These are phyloP conservation scores for Alopecurus myosuroides DNA, from an alignment of 176 grass and related monocot genomes.

Conservation along the genomic window DNA sequence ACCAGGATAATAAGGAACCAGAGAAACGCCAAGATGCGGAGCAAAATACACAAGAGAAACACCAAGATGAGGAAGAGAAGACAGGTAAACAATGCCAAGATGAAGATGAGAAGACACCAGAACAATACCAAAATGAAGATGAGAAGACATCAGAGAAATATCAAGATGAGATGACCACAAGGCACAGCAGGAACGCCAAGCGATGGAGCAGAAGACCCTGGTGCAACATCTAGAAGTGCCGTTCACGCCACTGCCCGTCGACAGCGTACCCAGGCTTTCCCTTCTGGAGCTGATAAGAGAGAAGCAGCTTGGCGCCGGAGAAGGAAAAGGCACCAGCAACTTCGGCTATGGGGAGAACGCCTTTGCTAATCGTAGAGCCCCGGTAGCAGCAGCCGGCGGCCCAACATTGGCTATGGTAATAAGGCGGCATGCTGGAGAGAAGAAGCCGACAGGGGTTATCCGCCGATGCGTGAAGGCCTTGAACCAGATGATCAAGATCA, in stretches of 20 bases:
- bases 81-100: background rate
- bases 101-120: background rate
- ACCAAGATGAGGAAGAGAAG: background rate
- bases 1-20: background rate
- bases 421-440: constrained; percentile 35
- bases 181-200: background rate
- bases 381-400: constrained; percentile 11
- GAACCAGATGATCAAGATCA: constrained; percentile 74
- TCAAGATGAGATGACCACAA: background rate
- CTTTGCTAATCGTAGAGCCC: background rate
- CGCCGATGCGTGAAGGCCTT: constrained; percentile 66
- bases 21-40: constrained; percentile 7
- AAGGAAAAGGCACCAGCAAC: constrained; percentile 25
- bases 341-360: background rate
- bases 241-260: background rate
- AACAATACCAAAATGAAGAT: constrained; percentile 5
- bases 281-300: constrained; percentile 72
- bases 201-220: constrained; percentile 1
- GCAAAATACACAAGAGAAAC: background rate
- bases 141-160: background rate
- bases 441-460: constrained; percentile 45
- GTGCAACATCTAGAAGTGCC: constrained; percentile 12
- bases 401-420: constrained; percentile 38
- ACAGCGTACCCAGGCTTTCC: constrained; percentile 40
- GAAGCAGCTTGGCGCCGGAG: constrained; percentile 47